These are phyloP conservation scores for Chaetomium globosum DNA, from an alignment of 2,329 filamentous ascomycete species.

Conservation along the genomic window DNA sequence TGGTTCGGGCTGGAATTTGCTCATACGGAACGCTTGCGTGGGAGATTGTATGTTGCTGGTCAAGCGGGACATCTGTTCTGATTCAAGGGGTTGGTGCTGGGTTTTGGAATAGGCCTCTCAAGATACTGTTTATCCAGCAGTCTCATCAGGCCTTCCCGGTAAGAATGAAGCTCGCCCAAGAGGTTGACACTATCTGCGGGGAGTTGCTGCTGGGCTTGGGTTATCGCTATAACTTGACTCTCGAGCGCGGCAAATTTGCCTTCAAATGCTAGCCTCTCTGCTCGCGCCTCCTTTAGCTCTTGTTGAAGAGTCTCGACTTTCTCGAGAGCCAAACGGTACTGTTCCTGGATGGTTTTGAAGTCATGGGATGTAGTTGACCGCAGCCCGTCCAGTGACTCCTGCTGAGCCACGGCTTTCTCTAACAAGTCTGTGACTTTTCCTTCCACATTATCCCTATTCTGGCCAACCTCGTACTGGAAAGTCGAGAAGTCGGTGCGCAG, in stretches of 20 bases:
- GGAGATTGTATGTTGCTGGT: neutral
- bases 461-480: constrained; percentile 23
- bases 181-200: constrained; percentile 12
- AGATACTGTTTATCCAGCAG: constrained; percentile 14
- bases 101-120: neutral
- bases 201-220: constrained; percentile 5
- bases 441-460: constrained; percentile 19
- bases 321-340: constrained; percentile 23
- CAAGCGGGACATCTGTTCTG: too few relatives aligned
- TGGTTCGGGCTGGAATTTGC: neutral
- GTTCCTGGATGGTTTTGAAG: constrained; percentile 20
- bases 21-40: neutral
- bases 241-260: constrained; percentile 30
- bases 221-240: constrained; percentile 6
- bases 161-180: constrained; percentile 17
- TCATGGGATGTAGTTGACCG: constrained; percentile 17
- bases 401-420: constrained; percentile 18
- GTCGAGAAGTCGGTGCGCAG: constrained; percentile 23
- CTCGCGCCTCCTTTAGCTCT: constrained; percentile 29
- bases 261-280: constrained; percentile 23
- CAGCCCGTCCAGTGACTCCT: constrained; percentile 21
- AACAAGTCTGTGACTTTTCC: constrained; percentile 18
- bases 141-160: constrained; percentile 10
- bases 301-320: constrained; percentile 27
- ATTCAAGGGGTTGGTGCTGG: neutral